These are phyloP conservation scores for Grosmannia clavigera DNA, from an alignment of 2,329 filamentous ascomycete genomes.

Conservation along the genomic window DNA sequence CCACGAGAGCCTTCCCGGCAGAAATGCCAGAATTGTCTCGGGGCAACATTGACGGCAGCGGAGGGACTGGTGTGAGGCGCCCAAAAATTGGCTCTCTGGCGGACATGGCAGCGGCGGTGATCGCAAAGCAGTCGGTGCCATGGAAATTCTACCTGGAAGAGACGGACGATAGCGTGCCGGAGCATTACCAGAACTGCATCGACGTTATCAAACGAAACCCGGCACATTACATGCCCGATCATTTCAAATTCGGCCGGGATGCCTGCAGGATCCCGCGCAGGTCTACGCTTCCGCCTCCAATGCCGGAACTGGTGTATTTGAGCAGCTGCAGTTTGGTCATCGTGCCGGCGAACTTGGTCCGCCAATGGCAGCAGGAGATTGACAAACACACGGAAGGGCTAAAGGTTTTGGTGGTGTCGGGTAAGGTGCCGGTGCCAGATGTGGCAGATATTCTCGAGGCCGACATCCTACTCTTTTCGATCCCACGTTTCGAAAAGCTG, in stretches of 20 bases:
- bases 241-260: slow-evolving; percentile 18
- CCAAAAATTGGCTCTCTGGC: slow-evolving; percentile 48
- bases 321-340: slow-evolving; percentile 64
- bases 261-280: slow-evolving; percentile 15
- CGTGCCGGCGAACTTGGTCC: slow-evolving; percentile 69
- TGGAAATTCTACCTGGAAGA: slow-evolving; percentile 54
- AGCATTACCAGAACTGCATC: slow-evolving; percentile 43
- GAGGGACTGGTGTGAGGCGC: slow-evolving; percentile 23
- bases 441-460: slow-evolving; percentile 47
- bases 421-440: slow-evolving; percentile 41
- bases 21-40: slow-evolving; percentile 51
- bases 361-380: slow-evolving; percentile 78
- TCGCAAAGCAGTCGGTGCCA: slow-evolving; percentile 54
- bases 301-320: slow-evolving; percentile 40
- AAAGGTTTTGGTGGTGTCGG: slow-evolving; percentile 50
- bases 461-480: slow-evolving; percentile 70
- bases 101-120: slow-evolving; percentile 60
- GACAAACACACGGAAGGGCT: slow-evolving; percentile 60
- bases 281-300: slow-evolving; percentile 13
- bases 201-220: slow-evolving; percentile 44
- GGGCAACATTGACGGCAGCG: neutral
- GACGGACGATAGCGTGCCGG: slow-evolving; percentile 22
- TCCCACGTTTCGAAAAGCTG: slow-evolving; percentile 55
- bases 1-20: slow-evolving; percentile 59
- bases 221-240: slow-evolving; percentile 45